Percentiles rank a stretch among this genome's conserved stretches.
These are phyloP conservation scores for Tilletiopsis washingtonensis DNA, from an alignment of 1,284 basidiomycete species.

Conservation along the genomic window DNA sequence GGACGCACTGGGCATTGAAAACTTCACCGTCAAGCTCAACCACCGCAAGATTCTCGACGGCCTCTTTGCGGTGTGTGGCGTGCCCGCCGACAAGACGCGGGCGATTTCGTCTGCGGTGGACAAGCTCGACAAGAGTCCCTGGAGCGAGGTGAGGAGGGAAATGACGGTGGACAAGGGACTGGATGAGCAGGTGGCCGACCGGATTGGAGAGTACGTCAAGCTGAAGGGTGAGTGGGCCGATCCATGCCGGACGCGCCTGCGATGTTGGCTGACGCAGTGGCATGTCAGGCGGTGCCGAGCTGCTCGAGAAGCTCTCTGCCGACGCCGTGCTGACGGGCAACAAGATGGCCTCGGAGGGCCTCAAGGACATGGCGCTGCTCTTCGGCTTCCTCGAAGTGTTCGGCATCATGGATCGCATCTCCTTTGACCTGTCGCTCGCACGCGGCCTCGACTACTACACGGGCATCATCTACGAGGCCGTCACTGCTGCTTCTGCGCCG, in stretches of 20 bases:
- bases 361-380: conserved; percentile 81
- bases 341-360: conserved; percentile 64
- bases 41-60: conserved; percentile 96
- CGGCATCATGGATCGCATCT: conserved; percentile 65
- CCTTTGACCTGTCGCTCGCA: conserved; percentile 91
- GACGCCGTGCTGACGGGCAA: conserved; percentile 66
- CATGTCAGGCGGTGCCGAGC: conserved; percentile 65
- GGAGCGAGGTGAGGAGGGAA: conserved; percentile 86
- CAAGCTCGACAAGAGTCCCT: conserved; percentile 90
- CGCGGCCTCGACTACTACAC: conserved; percentile 98
- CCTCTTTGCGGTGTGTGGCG: conserved; percentile 92
- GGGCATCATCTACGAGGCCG: conserved; percentile 95
- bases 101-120: conserved; percentile 96
- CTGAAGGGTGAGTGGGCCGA: conserved; percentile 62
- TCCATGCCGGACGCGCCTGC: conserved; percentile 1
- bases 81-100: conserved; percentile 81
- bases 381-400: conserved; percentile 80
- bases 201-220: conserved; percentile 93
- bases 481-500: conserved; percentile 85
- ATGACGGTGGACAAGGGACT: conserved; percentile 95
- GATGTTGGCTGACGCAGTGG: conserved; percentile 7
- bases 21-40: conserved; percentile 88
- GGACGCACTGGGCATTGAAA: conserved; percentile 68
- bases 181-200: conserved; percentile 74
- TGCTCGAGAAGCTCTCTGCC: conserved; percentile 66